Conservation (phyloP, 768 basidiomycete species). For the Filobasidium floriforme region DNA sequence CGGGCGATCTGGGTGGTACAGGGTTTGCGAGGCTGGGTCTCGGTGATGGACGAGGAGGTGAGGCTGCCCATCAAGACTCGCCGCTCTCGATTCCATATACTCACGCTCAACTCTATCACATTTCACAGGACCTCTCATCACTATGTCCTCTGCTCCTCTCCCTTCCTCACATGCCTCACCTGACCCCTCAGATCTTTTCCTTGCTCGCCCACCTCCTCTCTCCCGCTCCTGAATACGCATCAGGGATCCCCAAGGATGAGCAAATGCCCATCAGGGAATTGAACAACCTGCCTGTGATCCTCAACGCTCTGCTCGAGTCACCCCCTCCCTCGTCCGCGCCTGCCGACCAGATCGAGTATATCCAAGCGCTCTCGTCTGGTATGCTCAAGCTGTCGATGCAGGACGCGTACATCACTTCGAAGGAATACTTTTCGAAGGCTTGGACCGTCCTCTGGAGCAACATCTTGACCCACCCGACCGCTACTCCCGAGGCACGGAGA, state of each 20-base stretch:
- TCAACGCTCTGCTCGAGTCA: constrained; percentile 41
- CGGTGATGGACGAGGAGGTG: constrained; percentile 57
- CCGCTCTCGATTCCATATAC: neutral
- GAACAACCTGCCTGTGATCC: constrained; percentile 40
- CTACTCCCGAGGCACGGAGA: constrained; percentile 28
- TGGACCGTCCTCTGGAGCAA: constrained; percentile 41
- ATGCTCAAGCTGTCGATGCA: constrained; percentile 42
- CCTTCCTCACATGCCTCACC: constrained; percentile 77
- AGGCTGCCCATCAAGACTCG: constrained; percentile 39
- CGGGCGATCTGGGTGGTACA: constrained; percentile 55
- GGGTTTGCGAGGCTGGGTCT: constrained; percentile 54
- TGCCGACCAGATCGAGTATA: constrained; percentile 40
- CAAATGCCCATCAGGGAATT: constrained; percentile 29
- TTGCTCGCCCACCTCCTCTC: constrained; percentile 73
- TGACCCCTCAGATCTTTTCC: constrained; percentile 79
- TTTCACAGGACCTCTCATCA: constrained; percentile 58
- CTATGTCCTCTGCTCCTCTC: constrained; percentile 66
- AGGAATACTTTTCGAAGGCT: constrained; percentile 36
- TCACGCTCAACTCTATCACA: neutral
- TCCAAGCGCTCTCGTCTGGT: constrained; percentile 37
- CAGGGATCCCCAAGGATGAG: constrained; percentile 21
- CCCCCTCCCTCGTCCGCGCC: constrained; percentile 34
- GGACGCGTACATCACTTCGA: constrained; percentile 28
- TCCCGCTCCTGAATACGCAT: constrained; percentile 32
- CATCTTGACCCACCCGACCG: constrained; percentile 33